Base-by-base conservation (phyloP, 257 asterid genomes). In the Solanum rostratum region DNA sequence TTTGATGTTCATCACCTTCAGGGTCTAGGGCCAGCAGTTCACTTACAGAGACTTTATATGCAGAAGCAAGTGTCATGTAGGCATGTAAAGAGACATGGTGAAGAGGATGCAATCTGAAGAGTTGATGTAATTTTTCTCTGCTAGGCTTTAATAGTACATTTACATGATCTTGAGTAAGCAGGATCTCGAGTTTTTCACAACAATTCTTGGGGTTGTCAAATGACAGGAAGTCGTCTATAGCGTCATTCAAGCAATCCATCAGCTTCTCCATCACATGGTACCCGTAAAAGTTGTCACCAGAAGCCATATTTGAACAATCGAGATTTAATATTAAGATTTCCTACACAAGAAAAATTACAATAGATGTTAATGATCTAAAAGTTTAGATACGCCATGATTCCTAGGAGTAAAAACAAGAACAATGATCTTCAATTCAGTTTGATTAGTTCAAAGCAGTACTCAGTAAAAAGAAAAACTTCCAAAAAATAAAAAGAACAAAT, bases 21-120 rank as follows among this genome's bases (percentile, higher is more conserved):
- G 63, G 19, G 68, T 68, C 43, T 78, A 80, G 84, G 82, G 90
- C 89, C 87, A 85, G 50, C 45, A 91, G 57, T 20, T 91, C 93
- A 87, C 68, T 84, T 2, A 90, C 92, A 3, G 62, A 85, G 66
- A 89, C 93, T 85, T 84, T 93, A 79, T 89, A 93, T 54, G 92
- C 92, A 55, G 95, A 95, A 33, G 96, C 88, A 39, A 93, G 87
- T 66, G 93, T 81, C 78, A 90, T 90, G 88, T 89, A 94, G 46
- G 97, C 92, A 52, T 91, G 86, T 65, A 94, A 71, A 41, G 90
- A 89, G 63, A 89, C 83, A 80, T 90, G 85, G 83, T 93, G 92
- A 79, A 90, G 87, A 45, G 84, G 92, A 65, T 88, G 92, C 43
- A 94, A 86, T 86, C 84, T 91, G 30, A 83, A 16, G 29, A 39